Base-by-base conservation (phyloP, 352 stramenopile genomes). In the Phytophthora litchii region DNA sequence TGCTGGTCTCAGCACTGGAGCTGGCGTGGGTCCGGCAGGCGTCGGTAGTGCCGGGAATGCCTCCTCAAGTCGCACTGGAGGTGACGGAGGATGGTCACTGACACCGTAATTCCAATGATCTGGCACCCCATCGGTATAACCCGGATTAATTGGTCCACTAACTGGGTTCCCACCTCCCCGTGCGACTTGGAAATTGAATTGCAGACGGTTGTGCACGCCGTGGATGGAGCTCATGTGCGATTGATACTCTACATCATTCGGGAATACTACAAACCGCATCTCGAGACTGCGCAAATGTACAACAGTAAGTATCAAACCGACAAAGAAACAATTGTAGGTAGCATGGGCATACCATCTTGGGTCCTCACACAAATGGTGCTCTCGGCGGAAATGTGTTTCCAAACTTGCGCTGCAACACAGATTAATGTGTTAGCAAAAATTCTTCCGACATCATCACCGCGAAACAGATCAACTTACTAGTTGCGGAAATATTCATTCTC, bases 401-500 rank as follows among this genome's bases (percentile, higher is more conserved):
- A 97, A 47, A 54, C 88, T 94, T 13, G 76, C 69, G 52, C 84
- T 91, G 54, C 45, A 76, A 16, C n/a, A 65, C 35, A 54, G 17
- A 60, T 10, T 25, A 35, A 40, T 32, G 21, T 23, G 37, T 74
- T 56, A 70, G 37, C 32, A 10, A 44, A 4, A 13, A 9, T 17
- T 35, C 7, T 8, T 5, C 6, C 43, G 0, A 7, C 6, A 40
- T n/a, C 2, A 41, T 1, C 23, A 13, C 3, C 41, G 56, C 17
- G 11, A 1, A 1, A 2, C n/a, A 27, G 20, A 3, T 17, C 5
- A 1, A 87, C 83, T 57, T 76, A 92, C 80, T 96, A 96, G 70
- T 96, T 93, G 54, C 87, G 82, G 62, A 91, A 96, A 67, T 96
- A 94, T 29, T 93, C 79, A 64, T 94, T 85, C 57, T 92, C 86